These are phyloP conservation scores for Eleusine coracana DNA, from an alignment of 176 grass and related monocot genomes.

Conservation along the genomic window DNA sequence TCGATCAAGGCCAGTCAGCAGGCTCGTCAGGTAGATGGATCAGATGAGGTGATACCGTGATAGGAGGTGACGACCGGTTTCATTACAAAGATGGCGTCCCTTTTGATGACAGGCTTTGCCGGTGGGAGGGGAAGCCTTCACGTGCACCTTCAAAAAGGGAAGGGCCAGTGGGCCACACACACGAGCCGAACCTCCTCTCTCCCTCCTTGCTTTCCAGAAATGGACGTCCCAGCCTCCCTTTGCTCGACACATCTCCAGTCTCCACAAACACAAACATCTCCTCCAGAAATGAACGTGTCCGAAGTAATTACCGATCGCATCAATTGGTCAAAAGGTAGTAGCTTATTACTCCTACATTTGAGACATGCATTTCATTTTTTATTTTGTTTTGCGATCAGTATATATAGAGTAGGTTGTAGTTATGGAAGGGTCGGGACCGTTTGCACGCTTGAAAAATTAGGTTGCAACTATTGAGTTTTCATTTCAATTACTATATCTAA, in stretches of 20 bases:
- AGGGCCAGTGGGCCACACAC: conserved; percentile 16
- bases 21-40: conserved; percentile 28
- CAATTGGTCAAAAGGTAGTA: conserved; percentile 18
- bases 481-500: no score
- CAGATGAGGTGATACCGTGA: neutral
- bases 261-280: neutral
- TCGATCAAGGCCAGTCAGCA: neutral
- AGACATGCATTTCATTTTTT: no score
- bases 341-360: no score
- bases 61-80: conserved; percentile 25
- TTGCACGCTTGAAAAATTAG: no score
- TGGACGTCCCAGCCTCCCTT: conserved; percentile 34
- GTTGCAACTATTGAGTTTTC: no score
- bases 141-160: conserved; percentile 16
- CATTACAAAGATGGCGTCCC: neutral
- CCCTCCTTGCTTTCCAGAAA: conserved; percentile 29
- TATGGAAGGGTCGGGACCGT: no score
- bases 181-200: neutral
- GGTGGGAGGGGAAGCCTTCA: conserved; percentile 42
- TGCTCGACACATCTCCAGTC: conserved; percentile 24
- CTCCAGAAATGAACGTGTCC: neutral
- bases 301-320: neutral
- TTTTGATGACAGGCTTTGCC: conserved; percentile 21
- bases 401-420: no score
- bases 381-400: no score